Base-by-base conservation (phyloP, 2,329 filamentous ascomycete genomes). In the Xylaria sp. region DNA sequence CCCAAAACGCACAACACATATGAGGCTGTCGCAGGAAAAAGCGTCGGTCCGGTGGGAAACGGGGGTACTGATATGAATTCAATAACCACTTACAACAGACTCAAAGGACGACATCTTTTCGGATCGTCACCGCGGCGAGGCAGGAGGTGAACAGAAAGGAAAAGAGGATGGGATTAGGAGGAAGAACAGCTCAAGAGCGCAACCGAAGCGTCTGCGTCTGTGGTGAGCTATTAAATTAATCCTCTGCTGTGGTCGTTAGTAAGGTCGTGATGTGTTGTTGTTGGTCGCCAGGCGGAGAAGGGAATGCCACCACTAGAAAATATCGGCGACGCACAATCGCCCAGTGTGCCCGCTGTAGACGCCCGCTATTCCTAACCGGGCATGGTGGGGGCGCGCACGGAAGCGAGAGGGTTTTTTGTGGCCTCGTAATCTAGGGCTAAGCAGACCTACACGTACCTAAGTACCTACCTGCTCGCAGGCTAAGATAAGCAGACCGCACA, bases 91-190 rank as follows among this genome's bases (percentile, higher is more conserved):
- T 85, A 91, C 89, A 86, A 90, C 88, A 83, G 84, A 82, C 86
- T 91, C 89, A 84, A 91, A 91, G 80, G 86, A 88, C 82, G 89
- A 90, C 89, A 91, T 90, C 82, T 85, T 88, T 82, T 80, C 81
- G 74, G 73, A 77, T 78, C 74, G 76, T 81, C 77, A 79, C 76
- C 78, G 72, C 71, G 69, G 73, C 58, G 71, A 66, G 63, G 69
- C 69, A 58, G 58, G 44, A 66, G 72, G 72, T 72, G 71, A 70
- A 73, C 64, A 69, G 70, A 74, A 73, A 72, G 62, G 73, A 77
- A 74, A 72, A 71, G 70, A 69, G 70, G 71, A 48, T 55, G 55
- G 55, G 60, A 67, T 48, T 57, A 68, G 68, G 71, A 69, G 70
- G 72, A 75, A 62, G 60, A 77, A 76, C 71, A 76, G 73, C 69